Evolutionary conservation across 768 basidiomycete genomes (phyloP).

Genomic region (Kwoniella shandongensis): DNA sequence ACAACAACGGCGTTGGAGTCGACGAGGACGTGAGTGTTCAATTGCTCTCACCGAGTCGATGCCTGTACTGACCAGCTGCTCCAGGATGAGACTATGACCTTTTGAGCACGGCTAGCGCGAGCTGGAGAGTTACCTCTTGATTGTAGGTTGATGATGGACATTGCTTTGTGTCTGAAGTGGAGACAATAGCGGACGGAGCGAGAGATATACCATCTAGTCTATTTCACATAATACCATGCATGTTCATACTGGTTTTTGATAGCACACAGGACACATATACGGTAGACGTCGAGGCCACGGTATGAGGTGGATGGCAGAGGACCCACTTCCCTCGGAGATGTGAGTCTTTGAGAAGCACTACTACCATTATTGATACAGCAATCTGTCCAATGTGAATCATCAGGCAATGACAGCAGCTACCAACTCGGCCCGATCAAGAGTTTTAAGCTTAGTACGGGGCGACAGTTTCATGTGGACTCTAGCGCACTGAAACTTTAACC

Average conservation of each 20-base stretch:
- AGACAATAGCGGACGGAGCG: too few relatives aligned
- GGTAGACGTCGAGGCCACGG: background rate
- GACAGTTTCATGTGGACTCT: too few relatives aligned
- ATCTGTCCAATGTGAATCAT: background rate
- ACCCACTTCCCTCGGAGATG: background rate
- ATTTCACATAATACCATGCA: conserved; percentile 3
- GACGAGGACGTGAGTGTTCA: background rate
- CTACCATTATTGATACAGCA: background rate
- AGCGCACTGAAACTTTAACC: too few relatives aligned
- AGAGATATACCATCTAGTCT: too few relatives aligned
- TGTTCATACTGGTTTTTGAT: conserved; percentile 4
- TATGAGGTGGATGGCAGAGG: background rate
- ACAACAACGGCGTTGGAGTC: background rate
- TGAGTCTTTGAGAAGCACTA: background rate
- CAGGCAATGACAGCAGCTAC: conserved; percentile 8
- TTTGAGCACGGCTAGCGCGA: too few relatives aligned
- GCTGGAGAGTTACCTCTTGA: background rate
- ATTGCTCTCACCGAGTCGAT: background rate
- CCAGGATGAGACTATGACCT: conserved; percentile 22
- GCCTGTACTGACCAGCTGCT: background rate
- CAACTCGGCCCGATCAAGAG: too few relatives aligned
- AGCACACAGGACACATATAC: too few relatives aligned
- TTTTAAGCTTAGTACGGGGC: too few relatives aligned
- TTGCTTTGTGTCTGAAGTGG: too few relatives aligned
- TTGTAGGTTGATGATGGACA: background rate